These are phyloP conservation scores for Excoecaria agallocha DNA, from an alignment of 345 rosid species.

Conservation along the genomic window DNA sequence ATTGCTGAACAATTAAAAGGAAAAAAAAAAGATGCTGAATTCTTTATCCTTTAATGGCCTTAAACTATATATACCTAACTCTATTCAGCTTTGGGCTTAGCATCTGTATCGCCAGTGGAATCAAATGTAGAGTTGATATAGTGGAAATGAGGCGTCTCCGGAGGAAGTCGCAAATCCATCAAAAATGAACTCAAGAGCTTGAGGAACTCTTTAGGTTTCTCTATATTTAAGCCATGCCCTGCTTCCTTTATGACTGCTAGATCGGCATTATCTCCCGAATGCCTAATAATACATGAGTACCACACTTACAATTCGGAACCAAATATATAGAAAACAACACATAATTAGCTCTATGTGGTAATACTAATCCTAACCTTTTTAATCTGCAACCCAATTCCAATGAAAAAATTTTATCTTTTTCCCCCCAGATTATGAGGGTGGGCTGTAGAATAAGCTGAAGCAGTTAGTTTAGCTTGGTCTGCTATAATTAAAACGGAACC, in stretches of 20 bases:
- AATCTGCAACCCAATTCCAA: slow-evolving; percentile 62
- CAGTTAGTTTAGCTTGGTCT: no score
- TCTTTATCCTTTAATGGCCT: no score
- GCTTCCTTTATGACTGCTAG: slow-evolving; percentile 56
- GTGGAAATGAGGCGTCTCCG: slow-evolving; percentile 1
- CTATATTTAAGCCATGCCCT: slow-evolving; percentile 61
- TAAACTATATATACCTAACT: no score
- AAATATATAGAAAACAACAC: no score
- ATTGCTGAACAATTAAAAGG: no score
- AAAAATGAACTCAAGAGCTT: slow-evolving; percentile 56
- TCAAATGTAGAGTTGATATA: not conserved
- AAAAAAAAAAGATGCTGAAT: no score
- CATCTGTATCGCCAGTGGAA: no score
- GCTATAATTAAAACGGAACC: no score
- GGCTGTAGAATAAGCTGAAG: slow-evolving; percentile 41
- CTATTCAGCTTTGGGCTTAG: not conserved
- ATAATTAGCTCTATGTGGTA: no score
- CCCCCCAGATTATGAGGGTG: slow-evolving; percentile 77
- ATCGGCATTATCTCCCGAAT: slow-evolving; percentile 55
- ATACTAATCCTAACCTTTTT: slow-evolving; percentile 34
- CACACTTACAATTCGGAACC: no score
- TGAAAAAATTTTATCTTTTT: slow-evolving; percentile 66
- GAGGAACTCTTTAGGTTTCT: slow-evolving; percentile 48
- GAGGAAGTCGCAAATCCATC: slow-evolving; percentile 24
- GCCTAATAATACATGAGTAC: slow-evolving; percentile 24